These are phyloP conservation scores for Dryas drummondii DNA, from an alignment of 306 rosid species.

Conservation along the genomic window DNA sequence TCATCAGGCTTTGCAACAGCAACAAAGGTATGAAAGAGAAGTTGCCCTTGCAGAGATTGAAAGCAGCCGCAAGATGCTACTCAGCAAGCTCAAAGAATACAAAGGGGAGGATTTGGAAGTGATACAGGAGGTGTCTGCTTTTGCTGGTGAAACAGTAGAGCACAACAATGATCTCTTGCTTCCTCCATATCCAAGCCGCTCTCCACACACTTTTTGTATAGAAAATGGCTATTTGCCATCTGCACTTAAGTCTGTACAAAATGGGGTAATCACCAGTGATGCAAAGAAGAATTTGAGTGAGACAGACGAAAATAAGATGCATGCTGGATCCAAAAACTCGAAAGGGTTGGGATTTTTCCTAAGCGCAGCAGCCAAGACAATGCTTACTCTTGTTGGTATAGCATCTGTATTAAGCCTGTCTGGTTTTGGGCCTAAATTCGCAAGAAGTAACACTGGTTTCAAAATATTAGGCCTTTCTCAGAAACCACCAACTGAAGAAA, in stretches of 20 bases:
- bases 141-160: conserved; percentile 86
- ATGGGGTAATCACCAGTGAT: conserved; percentile 47
- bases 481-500: conserved; percentile 33
- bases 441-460: conserved; percentile 32
- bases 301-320: conserved; percentile 32
- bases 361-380: conserved; percentile 61
- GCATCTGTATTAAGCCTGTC: conserved; percentile 65
- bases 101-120: conserved; percentile 79
- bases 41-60: conserved; percentile 86
- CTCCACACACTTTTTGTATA: conserved; percentile 48
- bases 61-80: conserved; percentile 74
- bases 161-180: conserved; percentile 73
- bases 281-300: conserved; percentile 34
- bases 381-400: conserved; percentile 65
- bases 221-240: conserved; percentile 52
- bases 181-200: conserved; percentile 82
- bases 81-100: conserved; percentile 72
- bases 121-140: conserved; percentile 80
- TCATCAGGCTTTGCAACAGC: conserved; percentile 71
- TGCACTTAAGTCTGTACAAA: conserved; percentile 42
- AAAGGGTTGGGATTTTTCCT: conserved; percentile 49
- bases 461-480: conserved; percentile 36
- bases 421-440: conserved; percentile 62
- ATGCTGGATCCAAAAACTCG: conserved; percentile 35
- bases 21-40: conserved; percentile 75